Conservation (phyloP, 176 grass and related monocot species). For the Cenchrus americanus region DNA sequence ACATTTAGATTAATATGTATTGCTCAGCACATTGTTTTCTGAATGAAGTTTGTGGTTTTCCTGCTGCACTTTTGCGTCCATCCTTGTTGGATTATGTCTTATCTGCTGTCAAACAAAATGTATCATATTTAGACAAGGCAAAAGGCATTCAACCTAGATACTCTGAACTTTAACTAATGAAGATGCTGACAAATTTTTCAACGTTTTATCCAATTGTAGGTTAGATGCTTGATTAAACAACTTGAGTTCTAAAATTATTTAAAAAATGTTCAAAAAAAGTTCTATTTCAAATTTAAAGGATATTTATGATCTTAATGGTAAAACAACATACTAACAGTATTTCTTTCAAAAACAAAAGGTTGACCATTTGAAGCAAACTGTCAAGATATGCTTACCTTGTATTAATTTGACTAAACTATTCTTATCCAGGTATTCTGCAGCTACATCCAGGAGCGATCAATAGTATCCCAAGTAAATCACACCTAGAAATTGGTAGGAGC, state of each 20-base stretch:
- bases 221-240: constrained; percentile 21
- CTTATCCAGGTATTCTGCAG: constrained; percentile 80
- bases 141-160: neutral
- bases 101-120: neutral
- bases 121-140: constrained; percentile 26
- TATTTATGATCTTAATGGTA: neutral
- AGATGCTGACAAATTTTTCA: constrained; percentile 1
- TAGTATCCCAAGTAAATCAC: constrained; percentile 98
- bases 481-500: constrained; percentile 87
- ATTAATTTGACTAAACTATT: constrained; percentile 36
- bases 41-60: neutral
- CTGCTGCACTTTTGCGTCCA: neutral
- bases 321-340: neutral
- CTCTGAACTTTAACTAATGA: constrained; percentile 16
- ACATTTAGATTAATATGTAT: neutral
- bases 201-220: neutral
- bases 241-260: neutral
- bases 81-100: constrained; percentile 17
- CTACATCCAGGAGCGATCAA: constrained; percentile 97
- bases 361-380: constrained; percentile 11
- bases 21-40: constrained; percentile 26
- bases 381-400: constrained; percentile 5
- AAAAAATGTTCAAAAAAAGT: no score
- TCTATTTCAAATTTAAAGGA: neutral
- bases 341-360: neutral